Conservation (phyloP, 108 stramenopile genomes). For the Cyclotella baltica region DNA sequence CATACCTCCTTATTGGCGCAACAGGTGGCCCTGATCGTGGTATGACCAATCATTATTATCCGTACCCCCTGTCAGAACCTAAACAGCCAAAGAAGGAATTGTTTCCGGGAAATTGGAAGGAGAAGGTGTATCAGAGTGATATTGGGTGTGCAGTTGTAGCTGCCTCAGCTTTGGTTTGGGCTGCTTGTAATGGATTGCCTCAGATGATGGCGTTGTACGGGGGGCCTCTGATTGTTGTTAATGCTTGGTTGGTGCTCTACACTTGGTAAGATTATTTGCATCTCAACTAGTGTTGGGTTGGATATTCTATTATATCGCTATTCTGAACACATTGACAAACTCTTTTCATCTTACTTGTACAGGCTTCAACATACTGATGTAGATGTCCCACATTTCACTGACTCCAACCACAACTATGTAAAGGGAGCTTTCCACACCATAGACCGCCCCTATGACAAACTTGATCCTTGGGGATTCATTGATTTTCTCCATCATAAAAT, state of each 20-base stretch:
- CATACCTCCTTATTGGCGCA: slow-evolving; percentile 85
- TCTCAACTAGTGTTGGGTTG: background rate
- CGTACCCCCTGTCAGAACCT: slow-evolving; percentile 70
- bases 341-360: background rate
- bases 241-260: slow-evolving; percentile 97
- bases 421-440: slow-evolving; percentile 97
- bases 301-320: slow-evolving; percentile 8
- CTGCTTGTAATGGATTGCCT: slow-evolving; percentile 71
- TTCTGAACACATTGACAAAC: background rate
- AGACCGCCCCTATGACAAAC: slow-evolving; percentile 94
- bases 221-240: slow-evolving; percentile 94
- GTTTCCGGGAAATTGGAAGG: slow-evolving; percentile 89
- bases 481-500: slow-evolving; percentile 97
- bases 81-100: slow-evolving; percentile 84
- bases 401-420: slow-evolving; percentile 93
- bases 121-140: slow-evolving; percentile 90
- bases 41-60: slow-evolving; percentile 80
- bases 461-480: slow-evolving; percentile 89
- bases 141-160: slow-evolving; percentile 90
- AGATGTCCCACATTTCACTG: slow-evolving; percentile 95
- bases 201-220: slow-evolving; percentile 92
- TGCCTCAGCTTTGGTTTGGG: slow-evolving; percentile 66
- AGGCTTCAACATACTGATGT: slow-evolving; percentile 98
- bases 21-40: slow-evolving; percentile 82
- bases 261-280: slow-evolving; percentile 88